phyloP scores from a whole-genome alignment of 2,329 filamentous ascomycete genomes.

The Sporothrix mexicana region DNA sequence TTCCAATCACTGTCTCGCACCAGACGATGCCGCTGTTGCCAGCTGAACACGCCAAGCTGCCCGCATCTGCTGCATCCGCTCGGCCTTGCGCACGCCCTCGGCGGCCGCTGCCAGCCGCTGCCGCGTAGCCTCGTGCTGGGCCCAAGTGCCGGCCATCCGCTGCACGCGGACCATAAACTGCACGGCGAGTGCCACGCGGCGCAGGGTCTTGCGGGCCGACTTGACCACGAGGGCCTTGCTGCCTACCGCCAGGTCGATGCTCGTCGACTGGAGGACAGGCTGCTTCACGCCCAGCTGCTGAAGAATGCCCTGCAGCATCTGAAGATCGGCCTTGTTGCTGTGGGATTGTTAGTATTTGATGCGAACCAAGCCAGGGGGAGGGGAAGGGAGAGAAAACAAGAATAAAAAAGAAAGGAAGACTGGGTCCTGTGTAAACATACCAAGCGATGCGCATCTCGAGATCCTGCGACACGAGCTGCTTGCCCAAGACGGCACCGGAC shows the following conservation, averaged over 20 bases:
- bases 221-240: slow-evolving; percentile 44
- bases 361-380: neutral
- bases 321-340: slow-evolving; percentile 91
- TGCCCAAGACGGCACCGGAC: slow-evolving; percentile 81
- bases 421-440: slow-evolving; percentile 61
- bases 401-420: neutral
- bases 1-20: neutral
- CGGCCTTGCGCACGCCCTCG: slow-evolving; percentile 54
- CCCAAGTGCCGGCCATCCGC: slow-evolving; percentile 33
- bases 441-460: slow-evolving; percentile 86
- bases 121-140: slow-evolving; percentile 57
- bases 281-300: slow-evolving; percentile 55
- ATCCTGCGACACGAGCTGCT: slow-evolving; percentile 79
- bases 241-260: slow-evolving; percentile 45
- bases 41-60: slow-evolving; percentile 46
- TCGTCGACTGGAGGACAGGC: slow-evolving; percentile 28
- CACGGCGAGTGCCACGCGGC: slow-evolving; percentile 46
- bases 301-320: slow-evolving; percentile 83
- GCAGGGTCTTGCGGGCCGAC: slow-evolving; percentile 42
- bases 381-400: neutral
- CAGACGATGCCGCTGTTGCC: slow-evolving; percentile 25
- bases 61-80: slow-evolving; percentile 50
- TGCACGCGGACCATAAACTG: slow-evolving; percentile 57
- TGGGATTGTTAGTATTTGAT: slow-evolving; percentile 30
- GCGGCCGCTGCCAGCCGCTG: slow-evolving; percentile 56